A percentile compares a stretch with the other conserved stretches of the same genome.
Conservation (phyloP, 331 rosid species). For the Stylosanthes scabra region DNA sequence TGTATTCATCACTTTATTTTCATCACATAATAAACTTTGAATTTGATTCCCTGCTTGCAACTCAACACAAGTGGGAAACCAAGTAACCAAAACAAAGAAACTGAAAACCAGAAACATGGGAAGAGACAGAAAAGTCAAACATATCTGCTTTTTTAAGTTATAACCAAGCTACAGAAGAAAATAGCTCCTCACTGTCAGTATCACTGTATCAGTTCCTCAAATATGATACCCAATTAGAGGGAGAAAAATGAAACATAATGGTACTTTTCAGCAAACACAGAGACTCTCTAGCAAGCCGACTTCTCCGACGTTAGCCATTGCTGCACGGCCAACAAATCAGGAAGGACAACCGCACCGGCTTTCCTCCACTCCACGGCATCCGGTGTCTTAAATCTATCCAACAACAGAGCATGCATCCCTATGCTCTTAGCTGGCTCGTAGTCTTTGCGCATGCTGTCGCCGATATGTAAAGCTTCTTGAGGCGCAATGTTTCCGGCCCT, state of each 20-base stretch:
- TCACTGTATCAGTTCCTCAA: slow-evolving; percentile 16
- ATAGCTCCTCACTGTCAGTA: background rate
- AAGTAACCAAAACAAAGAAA: background rate
- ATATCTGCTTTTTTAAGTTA: background rate
- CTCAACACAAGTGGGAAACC: background rate
- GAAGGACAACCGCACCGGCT: slow-evolving; percentile 80
- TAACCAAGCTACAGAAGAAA: slow-evolving; percentile 31
- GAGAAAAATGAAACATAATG: slow-evolving; percentile 4
- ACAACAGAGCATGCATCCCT: slow-evolving; percentile 82
- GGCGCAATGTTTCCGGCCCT: slow-evolving; percentile 81
- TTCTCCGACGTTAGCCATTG: slow-evolving; percentile 69
- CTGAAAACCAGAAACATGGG: background rate
- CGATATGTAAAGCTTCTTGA: slow-evolving; percentile 74
- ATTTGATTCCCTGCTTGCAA: background rate
- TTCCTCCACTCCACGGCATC: slow-evolving; percentile 87
- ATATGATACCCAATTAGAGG: background rate
- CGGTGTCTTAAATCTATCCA: slow-evolving; percentile 90
- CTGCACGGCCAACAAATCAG: slow-evolving; percentile 64
- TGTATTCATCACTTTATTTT: too few relatives aligned
- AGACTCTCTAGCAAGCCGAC: slow-evolving; percentile 42
- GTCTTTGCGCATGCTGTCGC: slow-evolving; percentile 95
- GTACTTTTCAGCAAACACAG: slow-evolving; percentile 1
- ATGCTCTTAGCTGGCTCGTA: slow-evolving; percentile 85
- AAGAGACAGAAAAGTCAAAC: slow-evolving; percentile 9
- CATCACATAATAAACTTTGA: background rate